Evolutionary conservation across 169 alveolate species (phyloP).

Genomic region (Amoebophrya sp.): DNA sequence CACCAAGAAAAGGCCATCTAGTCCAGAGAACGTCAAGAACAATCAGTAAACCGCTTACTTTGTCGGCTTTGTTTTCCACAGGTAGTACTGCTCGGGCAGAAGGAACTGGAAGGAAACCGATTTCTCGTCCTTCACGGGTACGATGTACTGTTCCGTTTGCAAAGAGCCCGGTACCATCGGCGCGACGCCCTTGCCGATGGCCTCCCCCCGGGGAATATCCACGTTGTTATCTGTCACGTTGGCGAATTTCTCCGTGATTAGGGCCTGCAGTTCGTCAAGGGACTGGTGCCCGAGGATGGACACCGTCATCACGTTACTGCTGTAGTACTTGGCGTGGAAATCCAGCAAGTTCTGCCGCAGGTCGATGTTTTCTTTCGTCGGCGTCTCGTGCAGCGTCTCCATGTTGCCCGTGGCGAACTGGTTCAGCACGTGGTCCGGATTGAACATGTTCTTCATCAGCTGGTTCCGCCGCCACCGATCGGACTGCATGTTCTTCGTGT

Average conservation of each 20-base stretch:
- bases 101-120: neutral
- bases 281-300: neutral
- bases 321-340: constrained; percentile 7
- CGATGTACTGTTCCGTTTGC: neutral
- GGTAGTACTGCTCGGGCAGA: neutral
- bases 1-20: too few species aligned
- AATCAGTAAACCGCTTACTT: too few species aligned
- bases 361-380: neutral
- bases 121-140: constrained; percentile 16
- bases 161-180: neutral
- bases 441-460: neutral
- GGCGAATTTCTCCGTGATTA: neutral
- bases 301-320: neutral
- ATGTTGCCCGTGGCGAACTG: neutral
- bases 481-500: constrained; percentile 16
- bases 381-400: constrained; percentile 2
- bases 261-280: neutral
- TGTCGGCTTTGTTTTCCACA: constrained; percentile 16
- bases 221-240: neutral
- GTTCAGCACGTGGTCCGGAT: neutral
- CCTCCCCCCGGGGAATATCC: neutral
- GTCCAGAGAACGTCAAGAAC: too few species aligned
- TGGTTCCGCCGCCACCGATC: constrained; percentile 24
- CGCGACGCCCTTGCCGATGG: neutral
- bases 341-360: neutral